phyloP scores from a whole-genome alignment of 129 eudicot species.

The Artemisia annua region DNA sequence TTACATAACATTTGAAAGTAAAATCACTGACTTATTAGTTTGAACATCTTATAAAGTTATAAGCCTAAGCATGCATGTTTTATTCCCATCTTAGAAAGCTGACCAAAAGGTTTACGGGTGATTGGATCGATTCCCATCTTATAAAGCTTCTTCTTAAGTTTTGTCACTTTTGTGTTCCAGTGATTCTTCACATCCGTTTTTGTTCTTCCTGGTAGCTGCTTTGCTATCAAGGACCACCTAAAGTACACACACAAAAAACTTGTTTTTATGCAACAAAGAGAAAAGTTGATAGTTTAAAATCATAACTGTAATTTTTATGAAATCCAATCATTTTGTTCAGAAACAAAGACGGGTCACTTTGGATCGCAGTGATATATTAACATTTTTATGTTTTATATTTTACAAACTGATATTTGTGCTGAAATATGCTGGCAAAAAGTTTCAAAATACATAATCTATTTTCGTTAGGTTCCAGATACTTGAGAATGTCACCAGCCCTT shows the following conservation, averaged over 20 bases:
- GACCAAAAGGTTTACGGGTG: constrained; percentile 78
- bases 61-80: no score
- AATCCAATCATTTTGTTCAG: not conserved
- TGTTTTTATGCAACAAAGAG: not conserved
- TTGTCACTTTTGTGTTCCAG: constrained; percentile 99
- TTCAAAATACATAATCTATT: no score
- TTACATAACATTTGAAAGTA: no score
- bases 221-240: constrained; percentile 94
- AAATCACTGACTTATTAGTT: no score
- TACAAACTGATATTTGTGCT: no score
- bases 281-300: not conserved
- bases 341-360: not conserved
- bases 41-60: no score
- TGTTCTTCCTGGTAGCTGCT: constrained; percentile 84
- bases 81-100: constrained; percentile 76
- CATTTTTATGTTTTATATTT: not conserved
- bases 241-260: constrained; percentile 6
- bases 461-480: no score
- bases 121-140: constrained; percentile 92
- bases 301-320: not conserved
- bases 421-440: not conserved
- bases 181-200: constrained; percentile 95
- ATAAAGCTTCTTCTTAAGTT: constrained; percentile 82
- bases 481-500: not conserved
- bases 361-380: not conserved